Evolutionary conservation across 2,329 filamentous ascomycete genomes (phyloP).

Genomic region (Xylaria sp.): DNA sequence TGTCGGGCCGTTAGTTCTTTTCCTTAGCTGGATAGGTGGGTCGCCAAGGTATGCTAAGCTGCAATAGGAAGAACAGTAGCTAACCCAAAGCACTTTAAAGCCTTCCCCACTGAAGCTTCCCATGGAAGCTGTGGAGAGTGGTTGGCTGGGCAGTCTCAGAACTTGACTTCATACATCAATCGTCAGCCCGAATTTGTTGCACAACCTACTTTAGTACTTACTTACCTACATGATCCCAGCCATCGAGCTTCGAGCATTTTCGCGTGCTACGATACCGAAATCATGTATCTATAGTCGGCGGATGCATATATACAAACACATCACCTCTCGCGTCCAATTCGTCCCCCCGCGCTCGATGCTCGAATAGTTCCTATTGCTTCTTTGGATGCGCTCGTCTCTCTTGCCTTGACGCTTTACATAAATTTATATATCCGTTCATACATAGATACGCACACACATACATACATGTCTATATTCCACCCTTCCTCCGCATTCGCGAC

Average conservation of each 20-base stretch:
- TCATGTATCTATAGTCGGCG: slow-evolving; percentile 33
- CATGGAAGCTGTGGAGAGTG: slow-evolving; percentile 30
- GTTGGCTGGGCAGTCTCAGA: slow-evolving; percentile 31
- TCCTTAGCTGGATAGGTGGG: background rate
- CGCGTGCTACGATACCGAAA: slow-evolving; percentile 7
- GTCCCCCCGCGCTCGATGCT: slow-evolving; percentile 32
- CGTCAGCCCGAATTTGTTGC: slow-evolving; percentile 25
- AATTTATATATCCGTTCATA: slow-evolving; percentile 22
- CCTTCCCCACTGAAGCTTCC: background rate
- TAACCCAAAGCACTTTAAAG: background rate
- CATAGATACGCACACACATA: background rate
- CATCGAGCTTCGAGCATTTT: slow-evolving; percentile 32
- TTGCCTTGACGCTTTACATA: slow-evolving; percentile 31
- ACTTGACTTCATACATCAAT: slow-evolving; percentile 37
- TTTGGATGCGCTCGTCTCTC: slow-evolving; percentile 26
- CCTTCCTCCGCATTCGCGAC: slow-evolving; percentile 41
- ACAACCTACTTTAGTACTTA: background rate
- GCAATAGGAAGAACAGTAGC: slow-evolving; percentile 14
- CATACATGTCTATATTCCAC: slow-evolving; percentile 46
- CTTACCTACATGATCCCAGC: slow-evolving; percentile 29
- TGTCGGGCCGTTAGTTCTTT: background rate
- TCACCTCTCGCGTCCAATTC: slow-evolving; percentile 20
- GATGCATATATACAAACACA: slow-evolving; percentile 21
- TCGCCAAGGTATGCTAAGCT: slow-evolving; percentile 15
- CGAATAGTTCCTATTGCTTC: slow-evolving; percentile 31